These are phyloP conservation scores for Aureococcus anophagefferens DNA, from an alignment of 108 stramenopile species.

Conservation along the genomic window DNA sequence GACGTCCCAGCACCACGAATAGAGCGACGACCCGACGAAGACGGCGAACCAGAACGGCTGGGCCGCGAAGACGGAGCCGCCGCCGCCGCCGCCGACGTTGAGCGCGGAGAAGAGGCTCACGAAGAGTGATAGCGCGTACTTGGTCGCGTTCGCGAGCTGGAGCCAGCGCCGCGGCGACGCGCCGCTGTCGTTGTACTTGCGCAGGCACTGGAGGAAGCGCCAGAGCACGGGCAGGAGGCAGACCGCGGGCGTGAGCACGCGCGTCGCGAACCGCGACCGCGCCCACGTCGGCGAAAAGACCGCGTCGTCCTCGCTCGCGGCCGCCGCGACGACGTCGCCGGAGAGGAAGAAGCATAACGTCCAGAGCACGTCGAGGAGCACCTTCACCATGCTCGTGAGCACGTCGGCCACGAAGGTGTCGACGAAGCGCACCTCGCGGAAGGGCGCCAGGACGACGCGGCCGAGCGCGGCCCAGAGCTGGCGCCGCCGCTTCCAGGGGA, in stretches of 20 bases:
- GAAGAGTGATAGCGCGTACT: constrained; percentile 75
- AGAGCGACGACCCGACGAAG: constrained; percentile 66
- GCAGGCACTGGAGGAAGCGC: constrained; percentile 81
- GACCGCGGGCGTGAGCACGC: constrained; percentile 60
- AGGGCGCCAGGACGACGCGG: constrained; percentile 60
- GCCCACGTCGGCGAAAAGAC: no score
- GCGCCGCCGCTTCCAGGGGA: constrained; percentile 57
- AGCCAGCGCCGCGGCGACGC: constrained; percentile 46
- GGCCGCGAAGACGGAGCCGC: no score
- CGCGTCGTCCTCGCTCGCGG: no score
- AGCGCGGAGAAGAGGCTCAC: constrained; percentile 58
- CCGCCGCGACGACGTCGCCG: constrained; percentile 77
- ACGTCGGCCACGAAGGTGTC: constrained; percentile 55
- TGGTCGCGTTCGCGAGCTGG: constrained; percentile 72
- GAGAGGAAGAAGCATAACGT: constrained; percentile 68
- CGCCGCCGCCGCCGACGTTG: neutral
- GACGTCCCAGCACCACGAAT: constrained; percentile 78
- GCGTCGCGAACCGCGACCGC: constrained; percentile 69
- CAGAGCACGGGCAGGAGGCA: constrained; percentile 68
- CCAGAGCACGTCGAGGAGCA: constrained; percentile 81
- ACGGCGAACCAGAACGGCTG: constrained; percentile 68
- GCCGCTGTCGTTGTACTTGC: constrained; percentile 66
- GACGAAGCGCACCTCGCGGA: constrained; percentile 73
- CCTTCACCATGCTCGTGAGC: constrained; percentile 71
- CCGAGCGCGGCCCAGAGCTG: constrained; percentile 69